Evolutionary conservation across 192 early-diverging fungal genomes (phyloP), one percentile per base, ranked within the genome.

Genomic region (Gryganskiella cystojenkinii): DNA sequence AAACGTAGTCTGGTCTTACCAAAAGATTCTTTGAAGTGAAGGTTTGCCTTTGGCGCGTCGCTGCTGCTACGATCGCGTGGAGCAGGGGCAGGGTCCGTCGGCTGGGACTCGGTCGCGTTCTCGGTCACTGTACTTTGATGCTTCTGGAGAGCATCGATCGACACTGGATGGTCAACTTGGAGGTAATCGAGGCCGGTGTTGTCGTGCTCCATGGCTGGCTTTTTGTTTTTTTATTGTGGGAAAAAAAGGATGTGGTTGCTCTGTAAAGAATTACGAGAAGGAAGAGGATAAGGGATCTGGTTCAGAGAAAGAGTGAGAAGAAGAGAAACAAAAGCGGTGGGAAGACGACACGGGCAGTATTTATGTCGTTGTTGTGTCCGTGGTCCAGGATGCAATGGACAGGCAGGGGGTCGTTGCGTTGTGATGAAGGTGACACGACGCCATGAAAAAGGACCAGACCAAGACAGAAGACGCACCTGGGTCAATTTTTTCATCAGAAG

Each of bases 31-130:
- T 27, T 53, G 37, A 13, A 9, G 17, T 67, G 64, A 8, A 50
- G 49, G 27, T 52, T 24, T 14, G 65, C 33, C 72, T 78, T 69
- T 50, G 74, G 56, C 20, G 66, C 63, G 59, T 78, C 74, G 19
- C 56, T 64, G 46, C 58, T 55, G 55, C 66, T 69, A 6, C 74
- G 74, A 13, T 69, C 74, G 34, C 74, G 74, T 14, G 58, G 61
- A 5, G 53, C 74, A 37, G 66, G 61, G 1, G 25, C 10, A 3
- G 43, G 0, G 19, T 49, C 52, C 3, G 20, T 34, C 1, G 31
- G 14, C 14, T 35, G 31, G 15, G 60, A 15, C 3, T 45, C 66
- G 55, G 52, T 31, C 20, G 51, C 40, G 42, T 46, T 54, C 35
- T 67, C 49, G 43, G 72, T 70, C 33, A 61, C 24, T 25, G 72